These are phyloP conservation scores for Chloropicon primus DNA, from an alignment of 139 green algal genomes.

Conservation along the genomic window DNA sequence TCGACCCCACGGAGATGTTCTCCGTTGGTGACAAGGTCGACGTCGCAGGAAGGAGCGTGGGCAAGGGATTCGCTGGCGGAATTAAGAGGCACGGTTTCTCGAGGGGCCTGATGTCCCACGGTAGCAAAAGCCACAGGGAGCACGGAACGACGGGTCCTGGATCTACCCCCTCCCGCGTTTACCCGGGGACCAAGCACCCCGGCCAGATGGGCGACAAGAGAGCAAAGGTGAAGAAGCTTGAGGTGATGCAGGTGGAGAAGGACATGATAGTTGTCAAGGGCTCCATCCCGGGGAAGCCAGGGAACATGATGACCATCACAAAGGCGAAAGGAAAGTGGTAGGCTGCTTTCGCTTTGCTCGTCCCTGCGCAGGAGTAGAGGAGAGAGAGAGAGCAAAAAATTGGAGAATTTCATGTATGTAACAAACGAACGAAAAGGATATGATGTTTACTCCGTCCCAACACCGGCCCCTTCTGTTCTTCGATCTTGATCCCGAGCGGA, in stretches of 20 bases:
- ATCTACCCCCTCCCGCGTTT: constrained; percentile 79
- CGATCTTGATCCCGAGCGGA: no score
- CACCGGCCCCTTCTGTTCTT: no score
- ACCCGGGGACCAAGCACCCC: constrained; percentile 88
- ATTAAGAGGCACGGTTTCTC: constrained; percentile 91
- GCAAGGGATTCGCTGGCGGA: constrained; percentile 54
- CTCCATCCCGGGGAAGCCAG: constrained; percentile 82
- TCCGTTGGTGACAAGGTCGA: constrained; percentile 85
- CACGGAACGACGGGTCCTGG: constrained; percentile 82
- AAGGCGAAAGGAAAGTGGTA: constrained; percentile 35
- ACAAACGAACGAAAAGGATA: no score
- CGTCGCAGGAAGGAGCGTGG: constrained; percentile 73
- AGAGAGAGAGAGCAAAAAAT: no score
- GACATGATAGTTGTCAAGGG: constrained; percentile 82
- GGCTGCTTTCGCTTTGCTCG: no score
- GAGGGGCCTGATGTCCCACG: constrained; percentile 93
- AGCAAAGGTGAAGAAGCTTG: constrained; percentile 62
- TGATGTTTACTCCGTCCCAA: no score
- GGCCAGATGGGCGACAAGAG: constrained; percentile 80
- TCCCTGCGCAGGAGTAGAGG: no score
- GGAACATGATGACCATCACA: constrained; percentile 78
- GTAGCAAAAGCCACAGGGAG: constrained; percentile 89
- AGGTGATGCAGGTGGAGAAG: constrained; percentile 67
- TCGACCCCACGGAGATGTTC: constrained; percentile 77
- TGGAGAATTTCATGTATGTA: no score